Conservation (phyloP, 495 filamentous ascomycete genomes). For the Trichocladium uniseriatum region DNA sequence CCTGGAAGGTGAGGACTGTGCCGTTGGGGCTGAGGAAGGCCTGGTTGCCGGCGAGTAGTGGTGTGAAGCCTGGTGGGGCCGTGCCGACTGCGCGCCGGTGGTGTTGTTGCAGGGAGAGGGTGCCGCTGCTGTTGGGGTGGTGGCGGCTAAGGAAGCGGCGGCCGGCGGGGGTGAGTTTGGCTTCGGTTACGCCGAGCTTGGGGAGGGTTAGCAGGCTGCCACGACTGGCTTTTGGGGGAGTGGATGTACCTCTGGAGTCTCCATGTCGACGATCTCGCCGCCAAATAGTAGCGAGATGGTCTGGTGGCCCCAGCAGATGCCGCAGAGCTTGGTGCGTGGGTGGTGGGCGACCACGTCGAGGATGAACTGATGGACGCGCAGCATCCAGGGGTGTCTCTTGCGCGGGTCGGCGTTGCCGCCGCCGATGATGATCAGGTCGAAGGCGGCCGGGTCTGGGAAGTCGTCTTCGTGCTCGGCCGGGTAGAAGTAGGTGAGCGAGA, state of each 20-base stretch:
- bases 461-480: slow-evolving; percentile 28
- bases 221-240: neutral
- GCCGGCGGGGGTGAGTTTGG: slow-evolving; percentile 30
- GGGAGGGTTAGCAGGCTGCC: neutral
- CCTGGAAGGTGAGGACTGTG: slow-evolving; percentile 40
- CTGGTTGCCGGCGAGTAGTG: slow-evolving; percentile 33
- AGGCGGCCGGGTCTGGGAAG: slow-evolving; percentile 34
- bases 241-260: slow-evolving; percentile 27
- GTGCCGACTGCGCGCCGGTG: slow-evolving; percentile 34
- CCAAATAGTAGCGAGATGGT: slow-evolving; percentile 36
- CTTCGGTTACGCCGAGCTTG: slow-evolving; percentile 34
- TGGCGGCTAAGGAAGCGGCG: slow-evolving; percentile 26
- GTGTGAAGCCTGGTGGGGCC: slow-evolving; percentile 24
- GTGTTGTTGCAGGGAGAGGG: slow-evolving; percentile 33
- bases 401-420: slow-evolving; percentile 40
- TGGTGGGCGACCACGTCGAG: slow-evolving; percentile 26
- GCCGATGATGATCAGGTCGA: slow-evolving; percentile 41
- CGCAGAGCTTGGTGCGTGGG: slow-evolving; percentile 36
- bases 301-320: slow-evolving; percentile 44
- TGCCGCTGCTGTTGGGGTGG: neutral
- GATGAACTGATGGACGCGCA: slow-evolving; percentile 36
- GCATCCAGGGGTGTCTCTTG: slow-evolving; percentile 35
- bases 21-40: slow-evolving; percentile 32
- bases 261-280: slow-evolving; percentile 32
- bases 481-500: slow-evolving; percentile 31